A percentile compares a stretch with the other conserved stretches of the same genome.
phyloP scores from a whole-genome alignment of 2,329 filamentous ascomycete species.

The Botryotinia globosa region DNA sequence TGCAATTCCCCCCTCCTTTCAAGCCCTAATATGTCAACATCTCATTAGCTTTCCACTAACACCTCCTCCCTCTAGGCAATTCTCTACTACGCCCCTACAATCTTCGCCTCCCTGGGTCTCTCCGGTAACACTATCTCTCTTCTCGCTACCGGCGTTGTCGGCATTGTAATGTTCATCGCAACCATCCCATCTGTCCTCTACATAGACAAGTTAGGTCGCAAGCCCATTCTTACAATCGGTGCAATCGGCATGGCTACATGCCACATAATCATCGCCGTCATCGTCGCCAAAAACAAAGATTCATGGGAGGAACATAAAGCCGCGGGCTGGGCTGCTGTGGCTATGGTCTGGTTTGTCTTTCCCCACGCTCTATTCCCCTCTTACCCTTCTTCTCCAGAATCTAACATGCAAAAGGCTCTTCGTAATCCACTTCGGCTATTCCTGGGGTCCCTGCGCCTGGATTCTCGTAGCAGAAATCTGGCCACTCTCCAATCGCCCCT shows the following conservation, averaged over 20 bases:
- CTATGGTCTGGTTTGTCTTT: constrained; percentile 55
- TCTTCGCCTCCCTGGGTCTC: constrained; percentile 48
- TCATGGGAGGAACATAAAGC: constrained; percentile 54
- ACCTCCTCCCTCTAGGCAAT: background rate
- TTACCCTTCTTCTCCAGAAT: background rate
- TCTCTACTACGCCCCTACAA: constrained; percentile 47
- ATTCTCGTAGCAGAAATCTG: constrained; percentile 73
- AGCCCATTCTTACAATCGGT: constrained; percentile 60
- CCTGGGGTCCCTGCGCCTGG: constrained; percentile 73
- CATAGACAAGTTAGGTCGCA: constrained; percentile 62
- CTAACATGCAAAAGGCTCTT: constrained; percentile 50
- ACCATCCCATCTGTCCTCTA: constrained; percentile 66
- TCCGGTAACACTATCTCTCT: constrained; percentile 50
- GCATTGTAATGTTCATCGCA: constrained; percentile 66
- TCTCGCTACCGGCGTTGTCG: constrained; percentile 68
- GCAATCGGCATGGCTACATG: constrained; percentile 65
- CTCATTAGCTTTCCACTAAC: background rate
- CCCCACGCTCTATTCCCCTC: background rate
- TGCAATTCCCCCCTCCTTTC: background rate
- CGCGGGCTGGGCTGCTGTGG: constrained; percentile 65
- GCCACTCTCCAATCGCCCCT: constrained; percentile 66
- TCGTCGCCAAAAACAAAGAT: constrained; percentile 62
- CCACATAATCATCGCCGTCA: constrained; percentile 18
- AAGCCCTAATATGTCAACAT: background rate
- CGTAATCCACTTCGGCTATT: constrained; percentile 71